Conservation (phyloP, 352 stramenopile genomes). For the Stephanocyclus meneghinianus region DNA sequence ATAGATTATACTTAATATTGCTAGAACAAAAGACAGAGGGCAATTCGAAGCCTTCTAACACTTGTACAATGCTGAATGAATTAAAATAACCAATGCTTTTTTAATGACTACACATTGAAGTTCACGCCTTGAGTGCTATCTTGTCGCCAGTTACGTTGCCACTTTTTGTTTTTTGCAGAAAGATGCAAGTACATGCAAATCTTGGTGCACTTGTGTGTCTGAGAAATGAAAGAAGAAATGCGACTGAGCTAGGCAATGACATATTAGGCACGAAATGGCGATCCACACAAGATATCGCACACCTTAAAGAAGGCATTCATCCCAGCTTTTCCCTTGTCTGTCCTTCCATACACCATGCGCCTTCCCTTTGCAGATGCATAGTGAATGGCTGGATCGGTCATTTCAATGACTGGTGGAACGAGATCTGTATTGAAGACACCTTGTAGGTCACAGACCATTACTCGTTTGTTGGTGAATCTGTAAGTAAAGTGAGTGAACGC, state of each 20-base stretch:
- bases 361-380: conserved; percentile 36
- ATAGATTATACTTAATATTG: background rate
- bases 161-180: conserved; percentile 25
- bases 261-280: background rate
- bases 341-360: conserved; percentile 41
- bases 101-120: conserved; percentile 4
- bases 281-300: background rate
- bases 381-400: conserved; percentile 44
- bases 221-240: background rate
- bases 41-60: background rate
- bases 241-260: background rate
- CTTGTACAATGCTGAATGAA: background rate
- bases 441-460: conserved; percentile 47
- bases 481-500: conserved; percentile 71
- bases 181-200: conserved; percentile 55
- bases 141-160: conserved; percentile 15
- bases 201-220: conserved; percentile 53
- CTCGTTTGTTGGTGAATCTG: conserved; percentile 42
- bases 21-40: background rate
- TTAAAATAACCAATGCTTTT: too few relatives aligned
- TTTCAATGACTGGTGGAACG: conserved; percentile 34
- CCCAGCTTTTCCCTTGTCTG: conserved; percentile 47
- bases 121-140: conserved; percentile 16
- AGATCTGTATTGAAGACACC: conserved; percentile 44
- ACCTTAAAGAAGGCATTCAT: conserved; percentile 51